These are phyloP conservation scores for Starmerella powellii DNA, from an alignment of 805 yeast species.

Conservation along the genomic window DNA sequence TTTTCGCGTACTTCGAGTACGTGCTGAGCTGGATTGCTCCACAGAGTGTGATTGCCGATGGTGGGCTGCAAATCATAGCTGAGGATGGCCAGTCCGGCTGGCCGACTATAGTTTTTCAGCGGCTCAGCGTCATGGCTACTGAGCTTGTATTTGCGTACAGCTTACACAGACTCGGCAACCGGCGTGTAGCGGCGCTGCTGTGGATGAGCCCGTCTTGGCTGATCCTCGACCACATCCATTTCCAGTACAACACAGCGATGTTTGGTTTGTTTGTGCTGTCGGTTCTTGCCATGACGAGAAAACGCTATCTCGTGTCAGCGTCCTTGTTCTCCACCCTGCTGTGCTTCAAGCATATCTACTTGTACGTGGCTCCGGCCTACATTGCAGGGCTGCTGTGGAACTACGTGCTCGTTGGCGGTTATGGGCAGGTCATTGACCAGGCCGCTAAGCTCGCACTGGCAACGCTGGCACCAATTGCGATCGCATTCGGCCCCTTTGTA, in stretches of 20 bases:
- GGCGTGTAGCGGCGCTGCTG: slow-evolving; percentile 67
- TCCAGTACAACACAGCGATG: slow-evolving; percentile 92
- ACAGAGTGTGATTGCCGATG: slow-evolving; percentile 47
- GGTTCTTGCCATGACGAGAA: slow-evolving; percentile 54
- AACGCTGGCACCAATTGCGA: slow-evolving; percentile 46
- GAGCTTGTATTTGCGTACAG: slow-evolving; percentile 54
- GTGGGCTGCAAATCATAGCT: slow-evolving; percentile 54
- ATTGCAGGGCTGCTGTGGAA: slow-evolving; percentile 64
- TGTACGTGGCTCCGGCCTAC: slow-evolving; percentile 89
- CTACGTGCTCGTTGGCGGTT: slow-evolving; percentile 44
- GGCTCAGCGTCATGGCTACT: slow-evolving; percentile 64
- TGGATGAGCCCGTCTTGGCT: slow-evolving; percentile 81
- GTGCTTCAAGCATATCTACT: slow-evolving; percentile 88
- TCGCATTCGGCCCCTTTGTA: slow-evolving; percentile 42
- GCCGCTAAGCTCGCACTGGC: slow-evolving; percentile 55
- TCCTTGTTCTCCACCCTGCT: slow-evolving; percentile 60
- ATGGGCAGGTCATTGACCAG: slow-evolving; percentile 40
- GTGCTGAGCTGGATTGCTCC: slow-evolving; percentile 62
- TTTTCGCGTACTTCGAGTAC: slow-evolving; percentile 94
- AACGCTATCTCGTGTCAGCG: slow-evolving; percentile 43
- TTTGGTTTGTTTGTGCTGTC: slow-evolving; percentile 71
- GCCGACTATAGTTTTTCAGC: slow-evolving; percentile 74
- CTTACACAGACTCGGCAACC: slow-evolving; percentile 18
- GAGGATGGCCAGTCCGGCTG: slow-evolving; percentile 55
- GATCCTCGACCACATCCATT: slow-evolving; percentile 88